Evolutionary conservation across 352 stramenopile species (phyloP), one percentile per base, ranked within the genome.

Genomic region (Globisporangium okanoganense): DNA sequence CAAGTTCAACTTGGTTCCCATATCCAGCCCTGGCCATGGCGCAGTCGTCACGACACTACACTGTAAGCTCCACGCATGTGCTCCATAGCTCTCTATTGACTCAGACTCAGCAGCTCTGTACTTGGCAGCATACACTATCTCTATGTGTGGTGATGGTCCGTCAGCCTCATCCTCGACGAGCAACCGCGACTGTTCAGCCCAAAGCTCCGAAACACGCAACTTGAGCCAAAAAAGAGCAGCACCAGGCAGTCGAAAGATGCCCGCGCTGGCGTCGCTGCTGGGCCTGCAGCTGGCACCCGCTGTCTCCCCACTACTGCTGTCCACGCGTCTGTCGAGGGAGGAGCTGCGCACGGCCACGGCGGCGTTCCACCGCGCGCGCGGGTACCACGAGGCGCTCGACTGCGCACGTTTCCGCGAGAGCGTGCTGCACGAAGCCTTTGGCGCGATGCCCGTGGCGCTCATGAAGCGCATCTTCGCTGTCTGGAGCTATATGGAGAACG

Each of bases 301-400:
- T 61, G 55, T 75, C 61, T 67, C 70, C 16, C 55, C 61, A 3
- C 40, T 55, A n/a, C 47, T 60, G 35, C 62, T 66, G 1, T 56
- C 64, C 20, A 67, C 56, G 33, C 68, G 67, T 10, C 58, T 85
- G 13, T 62, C 61, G 25, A 70, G 61, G 40, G 41, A 54, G 7
- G 72, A 83, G 24, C 54, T 60, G 13, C 57, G 68, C 31, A 36
- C 67, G 14, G 65, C 54, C 7, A 74, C 51, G 6, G 61, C 48
- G 8, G 67, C 72, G 10, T 87, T 82, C 65, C 64, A 85, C 45
- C 73, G 75, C 53, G 67, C 73, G 31, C 69, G 73, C 2, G 75
- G 75, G 0, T 70, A 85, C 45, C 62, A 58, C 5, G 25, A 67
- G 5, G 43, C 54, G 14, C 56, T 87, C 1, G 49, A 70, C 47